phyloP scores from a whole-genome alignment of 1,284 basidiomycete species.

The Pholiota adiposa region DNA sequence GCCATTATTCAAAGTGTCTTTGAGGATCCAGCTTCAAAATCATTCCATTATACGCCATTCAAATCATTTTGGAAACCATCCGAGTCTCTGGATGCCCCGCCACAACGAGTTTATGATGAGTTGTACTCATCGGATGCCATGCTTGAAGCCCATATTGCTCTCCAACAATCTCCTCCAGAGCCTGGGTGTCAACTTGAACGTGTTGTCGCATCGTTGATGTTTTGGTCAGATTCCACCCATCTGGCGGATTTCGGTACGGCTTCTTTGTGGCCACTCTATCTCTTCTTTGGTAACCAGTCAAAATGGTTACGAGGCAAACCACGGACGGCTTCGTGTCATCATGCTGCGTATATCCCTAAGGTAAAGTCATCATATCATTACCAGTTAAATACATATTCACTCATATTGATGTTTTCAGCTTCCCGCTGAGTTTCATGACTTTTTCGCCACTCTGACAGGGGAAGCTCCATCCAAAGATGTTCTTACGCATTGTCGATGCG shows the following conservation, averaged over 20 bases:
- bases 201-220: constrained; percentile 31
- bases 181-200: constrained; percentile 19
- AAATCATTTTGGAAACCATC: constrained; percentile 22
- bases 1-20: not conserved
- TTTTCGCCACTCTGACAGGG: constrained; percentile 14
- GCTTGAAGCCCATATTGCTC: constrained; percentile 25
- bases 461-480: constrained; percentile 9
- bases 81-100: not conserved
- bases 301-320: constrained; percentile 31
- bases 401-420: constrained; percentile 12
- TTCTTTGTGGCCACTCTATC: constrained; percentile 25
- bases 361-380: constrained; percentile 9
- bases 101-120: constrained; percentile 29
- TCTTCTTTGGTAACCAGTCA: constrained; percentile 31
- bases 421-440: constrained; percentile 22
- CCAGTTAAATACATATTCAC: not conserved
- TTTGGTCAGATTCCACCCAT: constrained; percentile 40
- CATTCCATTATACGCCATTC: constrained; percentile 18
- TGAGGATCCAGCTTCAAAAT: not conserved
- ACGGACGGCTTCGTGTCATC: constrained; percentile 21
- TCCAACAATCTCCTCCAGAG: constrained; percentile 18
- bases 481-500: constrained; percentile 20
- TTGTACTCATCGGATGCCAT: constrained; percentile 32
- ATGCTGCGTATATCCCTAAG: constrained; percentile 30
- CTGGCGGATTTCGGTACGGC: constrained; percentile 27